These are phyloP conservation scores for Alternaria sp. DNA, from an alignment of 2,329 filamentous ascomycete genomes.

Conservation along the genomic window DNA sequence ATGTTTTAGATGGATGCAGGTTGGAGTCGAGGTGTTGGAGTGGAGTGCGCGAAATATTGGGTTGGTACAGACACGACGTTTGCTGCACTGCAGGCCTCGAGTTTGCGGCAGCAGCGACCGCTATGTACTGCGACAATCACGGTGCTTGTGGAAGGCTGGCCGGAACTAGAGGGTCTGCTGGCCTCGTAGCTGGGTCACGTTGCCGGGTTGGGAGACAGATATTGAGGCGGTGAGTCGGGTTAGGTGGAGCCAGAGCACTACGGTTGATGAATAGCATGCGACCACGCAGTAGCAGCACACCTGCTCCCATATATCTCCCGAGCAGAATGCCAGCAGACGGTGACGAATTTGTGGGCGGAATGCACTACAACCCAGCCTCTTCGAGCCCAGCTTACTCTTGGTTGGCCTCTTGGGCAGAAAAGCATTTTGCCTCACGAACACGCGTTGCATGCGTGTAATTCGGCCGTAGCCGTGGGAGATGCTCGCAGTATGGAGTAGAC, in stretches of 20 bases:
- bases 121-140: conserved; percentile 26
- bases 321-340: conserved; percentile 56
- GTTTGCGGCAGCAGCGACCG: conserved; percentile 18
- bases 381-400: conserved; percentile 17
- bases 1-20: conserved; percentile 41
- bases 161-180: conserved; percentile 29
- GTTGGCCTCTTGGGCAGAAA: conserved; percentile 14
- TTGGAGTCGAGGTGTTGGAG: conserved; percentile 2
- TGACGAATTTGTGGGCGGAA: conserved; percentile 33
- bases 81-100: conserved; percentile 16
- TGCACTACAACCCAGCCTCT: conserved; percentile 35
- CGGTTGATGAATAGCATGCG: conserved; percentile 40
- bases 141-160: conserved; percentile 20
- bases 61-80: conserved; percentile 13
- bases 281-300: conserved; percentile 55
- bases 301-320: conserved; percentile 66
- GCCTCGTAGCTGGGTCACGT: conserved; percentile 35
- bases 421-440: conserved; percentile 27
- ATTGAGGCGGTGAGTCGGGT: conserved; percentile 42
- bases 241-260: conserved; percentile 28
- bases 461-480: conserved; percentile 18
- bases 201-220: conserved; percentile 20
- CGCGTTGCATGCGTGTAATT: conserved; percentile 25
- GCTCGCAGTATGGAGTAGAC: neutral
- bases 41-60: conserved; percentile 6